Conservation (phyloP, 176 grass and related monocot genomes). For the Calamus simplicifolius region DNA sequence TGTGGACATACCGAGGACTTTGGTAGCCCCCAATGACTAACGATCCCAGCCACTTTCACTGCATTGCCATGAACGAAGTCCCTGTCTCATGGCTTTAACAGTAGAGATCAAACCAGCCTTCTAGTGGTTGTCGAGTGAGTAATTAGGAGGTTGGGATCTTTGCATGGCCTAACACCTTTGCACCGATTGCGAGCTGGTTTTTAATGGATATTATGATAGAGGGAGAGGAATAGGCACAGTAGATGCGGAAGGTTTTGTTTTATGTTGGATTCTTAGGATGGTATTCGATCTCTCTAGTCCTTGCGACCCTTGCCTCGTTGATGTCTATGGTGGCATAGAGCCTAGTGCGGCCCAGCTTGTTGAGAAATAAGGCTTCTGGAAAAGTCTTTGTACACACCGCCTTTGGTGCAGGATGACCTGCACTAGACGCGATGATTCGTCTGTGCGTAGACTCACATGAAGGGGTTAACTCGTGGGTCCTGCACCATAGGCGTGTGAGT, state of each 20-base stretch:
- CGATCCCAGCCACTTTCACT: no score
- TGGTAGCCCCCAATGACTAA: no score
- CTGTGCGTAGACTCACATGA: no score
- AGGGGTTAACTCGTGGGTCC: no score
- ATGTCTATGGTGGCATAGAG: slow-evolving; percentile 64
- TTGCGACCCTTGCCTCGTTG: slow-evolving; percentile 51
- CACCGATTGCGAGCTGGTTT: slow-evolving; percentile 44
- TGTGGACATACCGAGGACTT: no score
- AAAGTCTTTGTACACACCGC: no score
- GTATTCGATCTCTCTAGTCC: slow-evolving; percentile 59
- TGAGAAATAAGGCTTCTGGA: slow-evolving; percentile 25
- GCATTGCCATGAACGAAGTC: no score
- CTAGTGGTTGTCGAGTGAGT: slow-evolving; percentile 17
- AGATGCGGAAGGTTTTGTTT: slow-evolving; percentile 82
- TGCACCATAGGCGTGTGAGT: no score
- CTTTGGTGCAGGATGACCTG: no score
- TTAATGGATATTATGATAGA: slow-evolving; percentile 48
- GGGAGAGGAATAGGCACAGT: slow-evolving; percentile 48
- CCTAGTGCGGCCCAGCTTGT: slow-evolving; percentile 31
- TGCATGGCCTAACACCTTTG: slow-evolving; percentile 35
- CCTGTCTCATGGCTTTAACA: no score
- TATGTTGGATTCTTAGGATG: slow-evolving; percentile 39
- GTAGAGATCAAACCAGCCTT: slow-evolving; percentile 41
- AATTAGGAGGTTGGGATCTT: slow-evolving; percentile 25
- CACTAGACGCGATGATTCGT: no score